Evolutionary conservation across 208 protist genomes (phyloP).

Genomic region (Leishmania arabica): DNA sequence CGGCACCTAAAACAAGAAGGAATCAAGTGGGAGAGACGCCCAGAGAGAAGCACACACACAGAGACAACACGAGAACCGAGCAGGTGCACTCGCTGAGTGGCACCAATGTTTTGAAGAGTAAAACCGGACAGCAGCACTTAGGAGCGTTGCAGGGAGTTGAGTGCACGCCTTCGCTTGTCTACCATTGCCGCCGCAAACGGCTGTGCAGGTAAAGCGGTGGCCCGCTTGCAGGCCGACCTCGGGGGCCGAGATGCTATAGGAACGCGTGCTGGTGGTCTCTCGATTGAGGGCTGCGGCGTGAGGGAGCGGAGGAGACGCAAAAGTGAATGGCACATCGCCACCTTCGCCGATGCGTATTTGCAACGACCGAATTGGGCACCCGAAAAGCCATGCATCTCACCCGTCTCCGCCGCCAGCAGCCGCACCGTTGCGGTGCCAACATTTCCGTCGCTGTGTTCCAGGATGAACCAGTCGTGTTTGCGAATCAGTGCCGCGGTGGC

Average conservation of each 20-base stretch:
- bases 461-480: conserved; percentile 48
- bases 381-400: conserved; percentile 22
- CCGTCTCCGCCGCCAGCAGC: conserved; percentile 25
- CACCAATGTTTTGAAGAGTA: not conserved
- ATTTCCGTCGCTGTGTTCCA: conserved; percentile 37
- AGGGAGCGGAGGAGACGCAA: conserved; percentile 24
- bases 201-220: not conserved
- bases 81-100: not conserved
- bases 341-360: conserved; percentile 45
- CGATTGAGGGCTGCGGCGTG: not conserved
- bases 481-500: conserved; percentile 34
- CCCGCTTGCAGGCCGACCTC: not conserved
- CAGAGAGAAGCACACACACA: not conserved
- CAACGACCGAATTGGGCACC: conserved; percentile 34
- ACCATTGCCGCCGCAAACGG: not conserved
- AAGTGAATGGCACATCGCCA: conserved; percentile 43
- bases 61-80: not conserved
- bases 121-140: not conserved
- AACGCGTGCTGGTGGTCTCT: not conserved
- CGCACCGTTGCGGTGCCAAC: conserved; percentile 34
- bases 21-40: not conserved
- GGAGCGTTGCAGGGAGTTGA: conserved; percentile 12
- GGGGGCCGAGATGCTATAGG: not conserved
- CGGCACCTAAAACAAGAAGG: not conserved
- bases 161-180: conserved; percentile 8